Percentiles rank a stretch among this genome's conserved stretches.
These are phyloP conservation scores for Cadophora gregata DNA, from an alignment of 2,329 filamentous ascomycete genomes.

Conservation along the genomic window DNA sequence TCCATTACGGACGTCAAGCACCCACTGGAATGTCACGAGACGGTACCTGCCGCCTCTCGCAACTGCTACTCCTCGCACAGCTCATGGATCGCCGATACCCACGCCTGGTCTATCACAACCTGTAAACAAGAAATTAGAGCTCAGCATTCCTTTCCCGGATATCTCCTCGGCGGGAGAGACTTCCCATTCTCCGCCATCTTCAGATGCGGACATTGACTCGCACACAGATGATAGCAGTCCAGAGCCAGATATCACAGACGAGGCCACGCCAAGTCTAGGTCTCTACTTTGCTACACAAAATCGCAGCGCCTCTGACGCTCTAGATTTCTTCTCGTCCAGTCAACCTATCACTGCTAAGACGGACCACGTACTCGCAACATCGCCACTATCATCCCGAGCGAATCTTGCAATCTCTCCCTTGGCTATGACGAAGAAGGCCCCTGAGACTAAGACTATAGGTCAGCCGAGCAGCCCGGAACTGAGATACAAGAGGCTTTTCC, in stretches of 20 bases:
- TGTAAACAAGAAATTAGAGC: constrained; percentile 20
- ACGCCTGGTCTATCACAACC: constrained; percentile 28
- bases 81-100: constrained; percentile 29
- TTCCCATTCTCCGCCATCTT: constrained; percentile 35
- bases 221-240: constrained; percentile 42
- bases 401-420: constrained; percentile 24
- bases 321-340: constrained; percentile 40
- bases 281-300: constrained; percentile 21
- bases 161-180: constrained; percentile 42
- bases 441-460: constrained; percentile 9
- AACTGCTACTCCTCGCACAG: constrained; percentile 25
- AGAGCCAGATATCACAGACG: constrained; percentile 32
- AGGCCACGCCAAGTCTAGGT: constrained; percentile 25
- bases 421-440: constrained; percentile 9
- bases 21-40: constrained; percentile 30
- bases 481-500: constrained; percentile 32
- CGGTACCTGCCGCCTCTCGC: constrained; percentile 24
- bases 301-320: constrained; percentile 2
- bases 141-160: constrained; percentile 33
- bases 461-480: constrained; percentile 34
- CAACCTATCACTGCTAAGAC: constrained; percentile 40
- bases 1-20: constrained; percentile 32
- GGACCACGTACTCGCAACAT: constrained; percentile 42
- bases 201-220: constrained; percentile 42
- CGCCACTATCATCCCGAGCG: constrained; percentile 29